Percentiles rank a stretch among this genome's conserved stretches.
phyloP scores from a whole-genome alignment of 768 basidiomycete species.

The Termitomyces sp. region DNA sequence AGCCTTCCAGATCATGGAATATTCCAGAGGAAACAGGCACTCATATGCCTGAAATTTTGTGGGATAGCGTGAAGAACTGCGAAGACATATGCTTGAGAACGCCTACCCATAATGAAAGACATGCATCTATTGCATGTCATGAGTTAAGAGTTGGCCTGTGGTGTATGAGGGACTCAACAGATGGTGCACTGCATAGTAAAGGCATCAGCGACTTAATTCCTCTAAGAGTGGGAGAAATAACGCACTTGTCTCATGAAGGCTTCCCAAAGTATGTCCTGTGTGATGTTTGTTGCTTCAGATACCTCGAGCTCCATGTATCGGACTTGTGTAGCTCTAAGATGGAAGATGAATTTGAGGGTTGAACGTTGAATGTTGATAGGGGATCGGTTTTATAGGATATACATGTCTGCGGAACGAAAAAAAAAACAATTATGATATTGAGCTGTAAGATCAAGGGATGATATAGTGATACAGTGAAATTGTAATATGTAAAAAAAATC shows the following conservation, averaged over 20 bases:
- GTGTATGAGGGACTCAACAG: background rate
- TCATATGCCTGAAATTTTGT: background rate
- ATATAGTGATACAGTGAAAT: no score
- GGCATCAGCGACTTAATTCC: background rate
- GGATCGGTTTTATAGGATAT: background rate
- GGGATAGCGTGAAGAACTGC: background rate
- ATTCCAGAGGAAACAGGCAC: background rate
- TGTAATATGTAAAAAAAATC: no score
- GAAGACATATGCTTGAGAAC: background rate
- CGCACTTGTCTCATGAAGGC: background rate
- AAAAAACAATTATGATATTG: no score
- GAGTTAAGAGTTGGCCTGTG: background rate
- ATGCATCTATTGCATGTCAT: background rate
- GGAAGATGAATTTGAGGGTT: background rate
- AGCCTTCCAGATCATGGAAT: background rate
- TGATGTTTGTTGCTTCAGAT: background rate
- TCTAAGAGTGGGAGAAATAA: background rate
- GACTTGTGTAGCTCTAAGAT: background rate
- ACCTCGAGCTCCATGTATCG: background rate
- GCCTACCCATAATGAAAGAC: background rate
- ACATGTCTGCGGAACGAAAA: background rate
- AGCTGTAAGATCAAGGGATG: no score
- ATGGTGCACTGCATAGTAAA: background rate
- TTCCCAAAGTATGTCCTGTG: background rate
- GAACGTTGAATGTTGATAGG: background rate